Evolutionary conservation across 495 filamentous ascomycete species (phyloP).

Genomic region (Letharia lupina): DNA sequence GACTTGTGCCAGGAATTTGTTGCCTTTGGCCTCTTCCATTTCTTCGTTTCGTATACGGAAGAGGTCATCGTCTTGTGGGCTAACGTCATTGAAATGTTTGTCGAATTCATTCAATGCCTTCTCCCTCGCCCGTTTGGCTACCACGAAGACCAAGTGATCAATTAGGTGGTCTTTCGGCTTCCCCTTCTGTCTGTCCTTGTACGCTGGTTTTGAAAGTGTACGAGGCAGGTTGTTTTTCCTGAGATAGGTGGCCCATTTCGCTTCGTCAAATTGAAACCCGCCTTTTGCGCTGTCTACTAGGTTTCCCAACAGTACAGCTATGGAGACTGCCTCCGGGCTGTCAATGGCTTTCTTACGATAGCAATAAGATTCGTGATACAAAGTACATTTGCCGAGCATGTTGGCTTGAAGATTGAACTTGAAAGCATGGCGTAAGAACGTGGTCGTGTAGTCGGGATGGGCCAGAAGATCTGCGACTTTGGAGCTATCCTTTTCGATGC

Average conservation of each 20-base stretch:
- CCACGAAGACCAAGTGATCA: conserved; percentile 62
- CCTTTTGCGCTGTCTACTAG: conserved; percentile 78
- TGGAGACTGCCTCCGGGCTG: conserved; percentile 43
- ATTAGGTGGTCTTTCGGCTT: conserved; percentile 52
- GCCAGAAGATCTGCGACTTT: conserved; percentile 41
- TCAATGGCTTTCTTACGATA: conserved; percentile 54
- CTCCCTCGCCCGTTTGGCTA: conserved; percentile 46
- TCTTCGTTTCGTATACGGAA: conserved; percentile 35
- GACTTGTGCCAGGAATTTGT: conserved; percentile 26
- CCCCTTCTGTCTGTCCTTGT: conserved; percentile 35
- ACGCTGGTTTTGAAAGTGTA: conserved; percentile 28
- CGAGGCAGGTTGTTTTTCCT: conserved; percentile 34
- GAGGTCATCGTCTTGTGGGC: conserved; percentile 43
- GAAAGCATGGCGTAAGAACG: conserved; percentile 49
- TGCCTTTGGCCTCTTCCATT: conserved; percentile 26
- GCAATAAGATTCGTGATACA: conserved; percentile 60
- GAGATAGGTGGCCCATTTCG: conserved; percentile 46
- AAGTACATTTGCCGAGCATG: conserved; percentile 66
- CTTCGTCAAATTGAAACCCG: conserved; percentile 56
- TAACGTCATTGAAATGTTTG: conserved; percentile 28
- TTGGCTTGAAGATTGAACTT: conserved; percentile 56
- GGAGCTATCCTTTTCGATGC: conserved; percentile 50
- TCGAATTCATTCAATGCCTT: conserved; percentile 43
- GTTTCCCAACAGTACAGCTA: conserved; percentile 64
- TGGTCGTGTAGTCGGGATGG: conserved; percentile 29